Conservation (phyloP, 1,139 yeast genomes). For the Schizosaccharomyces versatilis region DNA sequence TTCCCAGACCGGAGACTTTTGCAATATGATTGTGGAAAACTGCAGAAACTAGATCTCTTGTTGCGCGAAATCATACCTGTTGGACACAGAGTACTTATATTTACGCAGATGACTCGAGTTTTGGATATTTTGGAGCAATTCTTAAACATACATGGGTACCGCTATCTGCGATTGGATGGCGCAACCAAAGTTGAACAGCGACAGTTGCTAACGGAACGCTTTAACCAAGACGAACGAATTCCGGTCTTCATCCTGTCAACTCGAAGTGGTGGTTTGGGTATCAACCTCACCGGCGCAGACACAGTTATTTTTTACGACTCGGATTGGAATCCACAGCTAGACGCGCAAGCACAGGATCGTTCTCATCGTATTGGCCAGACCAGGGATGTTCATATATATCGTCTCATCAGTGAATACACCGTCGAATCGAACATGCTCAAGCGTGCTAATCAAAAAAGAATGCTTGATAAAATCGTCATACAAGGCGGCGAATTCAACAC, state of each 20-base stretch:
- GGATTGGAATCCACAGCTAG: constrained; percentile 99
- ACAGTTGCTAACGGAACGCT: constrained; percentile 77
- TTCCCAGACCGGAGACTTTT: constrained; percentile 85
- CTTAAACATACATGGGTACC: constrained; percentile 77
- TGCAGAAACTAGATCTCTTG: constrained; percentile 59
- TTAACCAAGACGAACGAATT: constrained; percentile 64
- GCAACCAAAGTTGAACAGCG: constrained; percentile 94
- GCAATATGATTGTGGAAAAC: constrained; percentile 91
- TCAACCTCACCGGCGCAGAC: constrained; percentile 93
- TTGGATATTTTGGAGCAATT: constrained; percentile 84
- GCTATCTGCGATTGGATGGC: constrained; percentile 90
- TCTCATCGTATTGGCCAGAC: constrained; percentile 98
- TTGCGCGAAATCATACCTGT: constrained; percentile 56
- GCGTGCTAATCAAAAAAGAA: constrained; percentile 89
- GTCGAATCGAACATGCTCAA: constrained; percentile 84
- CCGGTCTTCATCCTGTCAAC: constrained; percentile 87
- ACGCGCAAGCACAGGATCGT: constrained; percentile 95
- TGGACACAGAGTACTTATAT: constrained; percentile 85
- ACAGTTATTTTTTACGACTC: constrained; percentile 97
- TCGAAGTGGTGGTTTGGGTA: constrained; percentile 94
- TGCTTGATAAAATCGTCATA: constrained; percentile 83
- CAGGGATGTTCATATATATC: constrained; percentile 86
- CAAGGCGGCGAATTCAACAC: constrained; percentile 98
- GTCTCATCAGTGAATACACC: constrained; percentile 89
- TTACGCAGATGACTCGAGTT: constrained; percentile 96